These are phyloP conservation scores for Friedmanniomyces endolithicus DNA, from an alignment of 495 filamentous ascomycete species.

Conservation along the genomic window DNA sequence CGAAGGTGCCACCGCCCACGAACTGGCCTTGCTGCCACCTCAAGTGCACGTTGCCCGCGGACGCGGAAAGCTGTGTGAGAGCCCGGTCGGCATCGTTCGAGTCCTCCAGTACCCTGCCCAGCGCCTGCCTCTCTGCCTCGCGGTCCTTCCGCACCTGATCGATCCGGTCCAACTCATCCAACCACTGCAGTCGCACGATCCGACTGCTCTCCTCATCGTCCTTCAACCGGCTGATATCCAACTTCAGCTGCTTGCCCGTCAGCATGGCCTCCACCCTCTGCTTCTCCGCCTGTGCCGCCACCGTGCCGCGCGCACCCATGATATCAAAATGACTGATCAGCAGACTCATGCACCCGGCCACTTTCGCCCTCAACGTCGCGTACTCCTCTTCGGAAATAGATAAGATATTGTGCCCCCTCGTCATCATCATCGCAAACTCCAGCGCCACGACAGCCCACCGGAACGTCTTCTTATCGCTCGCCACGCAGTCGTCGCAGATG, in stretches of 20 bases:
- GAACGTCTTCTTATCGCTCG: slow-evolving; percentile 91
- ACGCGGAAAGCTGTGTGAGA: slow-evolving; percentile 82
- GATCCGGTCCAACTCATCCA: slow-evolving; percentile 55
- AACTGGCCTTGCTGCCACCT: slow-evolving; percentile 98
- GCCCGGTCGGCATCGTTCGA: slow-evolving; percentile 92
- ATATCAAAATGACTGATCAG: slow-evolving; percentile 98
- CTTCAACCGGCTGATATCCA: slow-evolving; percentile 62
- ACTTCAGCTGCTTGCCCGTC: slow-evolving; percentile 52
- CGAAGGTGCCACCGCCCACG: slow-evolving; percentile 92
- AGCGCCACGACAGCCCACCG: slow-evolving; percentile 90
- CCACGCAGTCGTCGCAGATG: slow-evolving; percentile 91
- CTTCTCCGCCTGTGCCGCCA: slow-evolving; percentile 86
- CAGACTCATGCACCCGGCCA: slow-evolving; percentile 93
- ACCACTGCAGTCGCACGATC: slow-evolving; percentile 59
- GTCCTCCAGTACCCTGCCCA: slow-evolving; percentile 82
- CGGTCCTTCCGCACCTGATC: slow-evolving; percentile 67
- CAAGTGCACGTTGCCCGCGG: slow-evolving; percentile 84
- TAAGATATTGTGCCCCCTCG: slow-evolving; percentile 77
- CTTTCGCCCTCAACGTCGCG: slow-evolving; percentile 64
- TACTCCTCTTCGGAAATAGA: slow-evolving; percentile 80
- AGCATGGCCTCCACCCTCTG: slow-evolving; percentile 64
- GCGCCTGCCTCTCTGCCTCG: slow-evolving; percentile 73
- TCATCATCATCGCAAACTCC: slow-evolving; percentile 96
- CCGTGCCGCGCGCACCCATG: slow-evolving; percentile 85
- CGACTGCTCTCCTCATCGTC: slow-evolving; percentile 74